Conservation (phyloP, 2,329 filamentous ascomycete species). For the Ceratocystis albifundus region DNA sequence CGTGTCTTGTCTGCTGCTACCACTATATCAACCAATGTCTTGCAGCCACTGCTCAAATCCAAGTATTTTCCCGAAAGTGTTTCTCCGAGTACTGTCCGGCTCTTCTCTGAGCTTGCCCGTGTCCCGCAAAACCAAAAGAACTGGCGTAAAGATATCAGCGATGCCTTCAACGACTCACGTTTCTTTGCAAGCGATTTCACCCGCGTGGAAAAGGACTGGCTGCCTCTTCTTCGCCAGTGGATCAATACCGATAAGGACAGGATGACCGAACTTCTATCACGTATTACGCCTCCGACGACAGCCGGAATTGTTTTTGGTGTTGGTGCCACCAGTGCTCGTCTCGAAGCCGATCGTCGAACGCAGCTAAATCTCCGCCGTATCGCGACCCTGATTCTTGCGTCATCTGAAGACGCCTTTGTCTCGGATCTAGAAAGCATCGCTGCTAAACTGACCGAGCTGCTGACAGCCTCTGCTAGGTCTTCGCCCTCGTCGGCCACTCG, state of each 20-base stretch:
- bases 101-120: slow-evolving; percentile 66
- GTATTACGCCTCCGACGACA: slow-evolving; percentile 73
- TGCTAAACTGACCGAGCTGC: slow-evolving; percentile 76
- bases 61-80: slow-evolving; percentile 82
- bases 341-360: slow-evolving; percentile 89
- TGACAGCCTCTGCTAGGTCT: slow-evolving; percentile 71
- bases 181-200: slow-evolving; percentile 64
- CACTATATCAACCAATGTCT: slow-evolving; percentile 71
- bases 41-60: slow-evolving; percentile 69
- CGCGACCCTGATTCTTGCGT: slow-evolving; percentile 65
- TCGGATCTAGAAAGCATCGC: slow-evolving; percentile 60
- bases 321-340: slow-evolving; percentile 78
- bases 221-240: slow-evolving; percentile 76
- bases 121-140: slow-evolving; percentile 71
- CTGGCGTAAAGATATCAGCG: slow-evolving; percentile 85
- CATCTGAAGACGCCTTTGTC: slow-evolving; percentile 67
- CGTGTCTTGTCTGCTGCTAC: slow-evolving; percentile 66
- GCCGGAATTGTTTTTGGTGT: slow-evolving; percentile 98
- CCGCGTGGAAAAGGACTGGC: slow-evolving; percentile 63
- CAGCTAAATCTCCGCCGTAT: slow-evolving; percentile 81
- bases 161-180: slow-evolving; percentile 79
- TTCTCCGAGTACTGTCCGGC: slow-evolving; percentile 54
- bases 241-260: slow-evolving; percentile 75
- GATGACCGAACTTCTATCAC: slow-evolving; percentile 65
- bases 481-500: slow-evolving; percentile 85